Conservation (phyloP, 495 filamentous ascomycete species). For the Hyaloscypha finlandica region DNA sequence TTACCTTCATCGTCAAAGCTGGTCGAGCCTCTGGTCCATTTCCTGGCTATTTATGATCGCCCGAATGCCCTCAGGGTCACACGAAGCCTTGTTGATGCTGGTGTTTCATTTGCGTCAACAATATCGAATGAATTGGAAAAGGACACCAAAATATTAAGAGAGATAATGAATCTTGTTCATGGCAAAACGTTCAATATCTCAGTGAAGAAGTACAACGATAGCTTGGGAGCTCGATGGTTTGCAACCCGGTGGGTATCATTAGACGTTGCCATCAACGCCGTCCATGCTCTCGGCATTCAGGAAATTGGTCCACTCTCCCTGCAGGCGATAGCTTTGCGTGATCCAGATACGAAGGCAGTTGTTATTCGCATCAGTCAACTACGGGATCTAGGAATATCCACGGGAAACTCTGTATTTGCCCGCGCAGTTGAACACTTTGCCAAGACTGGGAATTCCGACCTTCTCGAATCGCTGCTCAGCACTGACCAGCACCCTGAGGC, state of each 20-base stretch:
- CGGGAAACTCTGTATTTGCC: slow-evolving; percentile 59
- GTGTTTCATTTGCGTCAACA: slow-evolving; percentile 27
- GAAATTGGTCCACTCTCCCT: slow-evolving; percentile 71
- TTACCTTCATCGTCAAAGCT: slow-evolving; percentile 40
- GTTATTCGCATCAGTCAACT: slow-evolving; percentile 57
- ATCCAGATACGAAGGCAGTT: slow-evolving; percentile 54
- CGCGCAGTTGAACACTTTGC: slow-evolving; percentile 61
- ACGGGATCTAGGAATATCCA: slow-evolving; percentile 56
- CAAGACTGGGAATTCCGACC: slow-evolving; percentile 50
- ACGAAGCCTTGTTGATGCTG: slow-evolving; percentile 31
- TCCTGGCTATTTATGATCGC: slow-evolving; percentile 40
- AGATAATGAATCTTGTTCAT: slow-evolving; percentile 32
- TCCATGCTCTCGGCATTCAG: slow-evolving; percentile 65
- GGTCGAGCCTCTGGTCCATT: slow-evolving; percentile 45
- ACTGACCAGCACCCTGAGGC: slow-evolving; percentile 77
- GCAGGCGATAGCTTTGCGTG: slow-evolving; percentile 67
- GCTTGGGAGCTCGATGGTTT: slow-evolving; percentile 69
- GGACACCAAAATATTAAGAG: slow-evolving; percentile 26
- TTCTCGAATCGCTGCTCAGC: slow-evolving; percentile 60
- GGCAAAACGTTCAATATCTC: slow-evolving; percentile 24
- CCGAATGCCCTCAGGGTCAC: slow-evolving; percentile 23
- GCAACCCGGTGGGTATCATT: slow-evolving; percentile 68
- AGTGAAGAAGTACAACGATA: slow-evolving; percentile 52
- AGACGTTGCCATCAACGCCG: slow-evolving; percentile 61
- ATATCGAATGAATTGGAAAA: slow-evolving; percentile 21